These are phyloP conservation scores for Mycena galopus DNA, from an alignment of 768 basidiomycete genomes.

Conservation along the genomic window DNA sequence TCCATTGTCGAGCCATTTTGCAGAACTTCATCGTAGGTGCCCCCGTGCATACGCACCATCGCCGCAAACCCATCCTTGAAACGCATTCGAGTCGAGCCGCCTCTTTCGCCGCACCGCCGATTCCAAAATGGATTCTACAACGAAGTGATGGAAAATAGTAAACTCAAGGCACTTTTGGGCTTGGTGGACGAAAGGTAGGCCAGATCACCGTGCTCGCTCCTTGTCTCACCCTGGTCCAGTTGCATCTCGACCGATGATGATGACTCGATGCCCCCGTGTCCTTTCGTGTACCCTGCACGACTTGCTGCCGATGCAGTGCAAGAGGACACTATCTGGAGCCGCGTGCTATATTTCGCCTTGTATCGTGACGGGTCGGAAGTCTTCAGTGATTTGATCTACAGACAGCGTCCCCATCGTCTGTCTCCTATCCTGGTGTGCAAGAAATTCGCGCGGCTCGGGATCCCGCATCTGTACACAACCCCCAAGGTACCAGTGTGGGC, in stretches of 20 bases:
- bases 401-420: neutral
- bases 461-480: constrained; percentile 6
- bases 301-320: constrained; percentile 10
- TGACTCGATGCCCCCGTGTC: neutral
- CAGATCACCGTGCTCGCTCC: neutral
- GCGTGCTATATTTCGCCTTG: constrained; percentile 15
- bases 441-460: constrained; percentile 16
- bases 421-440: constrained; percentile 17
- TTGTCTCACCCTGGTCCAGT: neutral
- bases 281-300: constrained; percentile 3
- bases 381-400: too few relatives aligned
- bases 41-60: neutral
- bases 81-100: neutral
- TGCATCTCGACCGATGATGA: neutral
- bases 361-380: neutral
- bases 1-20: neutral
- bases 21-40: neutral
- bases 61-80: constrained; percentile 9
- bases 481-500: neutral
- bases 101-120: neutral
- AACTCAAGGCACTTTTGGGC: neutral
- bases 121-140: neutral
- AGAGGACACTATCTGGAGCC: constrained; percentile 22
- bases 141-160: neutral
- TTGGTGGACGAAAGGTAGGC: neutral